Evolutionary conservation across 495 filamentous ascomycete genomes (phyloP).

Genomic region (Aspergillus avenaceus): DNA sequence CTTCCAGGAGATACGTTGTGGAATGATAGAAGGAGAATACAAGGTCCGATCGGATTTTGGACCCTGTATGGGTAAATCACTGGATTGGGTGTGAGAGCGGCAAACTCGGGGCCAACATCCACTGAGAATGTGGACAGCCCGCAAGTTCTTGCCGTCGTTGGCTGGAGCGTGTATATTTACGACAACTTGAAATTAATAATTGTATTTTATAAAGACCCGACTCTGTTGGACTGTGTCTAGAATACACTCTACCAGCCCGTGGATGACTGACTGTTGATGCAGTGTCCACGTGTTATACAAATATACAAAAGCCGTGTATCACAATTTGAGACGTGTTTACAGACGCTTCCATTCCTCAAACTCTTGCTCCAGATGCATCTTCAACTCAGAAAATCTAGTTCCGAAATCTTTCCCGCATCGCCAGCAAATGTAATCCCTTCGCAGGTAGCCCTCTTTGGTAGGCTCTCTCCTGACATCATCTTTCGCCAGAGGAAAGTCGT

Average conservation of each 20-base stretch:
- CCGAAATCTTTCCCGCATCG: constrained; percentile 73
- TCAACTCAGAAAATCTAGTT: constrained; percentile 67
- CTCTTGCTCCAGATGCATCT: constrained; percentile 75
- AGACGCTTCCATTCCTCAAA: constrained; percentile 76
- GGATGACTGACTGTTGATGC: background rate
- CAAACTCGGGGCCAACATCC: constrained; percentile 9
- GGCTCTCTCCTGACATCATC: constrained; percentile 58
- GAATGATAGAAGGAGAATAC: constrained; percentile 2
- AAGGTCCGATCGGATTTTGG: constrained; percentile 4
- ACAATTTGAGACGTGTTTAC: constrained; percentile 28
- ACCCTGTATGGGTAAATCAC: background rate
- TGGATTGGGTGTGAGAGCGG: constrained; percentile 4
- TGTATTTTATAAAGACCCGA: constrained; percentile 8
- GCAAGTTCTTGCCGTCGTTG: constrained; percentile 11
- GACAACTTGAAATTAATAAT: constrained; percentile 12
- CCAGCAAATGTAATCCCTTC: constrained; percentile 73
- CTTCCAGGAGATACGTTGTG: background rate
- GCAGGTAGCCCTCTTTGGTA: constrained; percentile 51
- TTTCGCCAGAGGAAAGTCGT: constrained; percentile 68
- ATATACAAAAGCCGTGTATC: background rate
- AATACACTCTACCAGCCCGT: constrained; percentile 5
- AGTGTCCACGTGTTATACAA: background rate
- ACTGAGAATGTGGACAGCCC: constrained; percentile 30
- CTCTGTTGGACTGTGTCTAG: constrained; percentile 5
- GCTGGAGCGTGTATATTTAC: constrained; percentile 34